These are phyloP conservation scores for Cladosporium austrohemisphaericum DNA, from an alignment of 2,329 filamentous ascomycete genomes.

Conservation along the genomic window DNA sequence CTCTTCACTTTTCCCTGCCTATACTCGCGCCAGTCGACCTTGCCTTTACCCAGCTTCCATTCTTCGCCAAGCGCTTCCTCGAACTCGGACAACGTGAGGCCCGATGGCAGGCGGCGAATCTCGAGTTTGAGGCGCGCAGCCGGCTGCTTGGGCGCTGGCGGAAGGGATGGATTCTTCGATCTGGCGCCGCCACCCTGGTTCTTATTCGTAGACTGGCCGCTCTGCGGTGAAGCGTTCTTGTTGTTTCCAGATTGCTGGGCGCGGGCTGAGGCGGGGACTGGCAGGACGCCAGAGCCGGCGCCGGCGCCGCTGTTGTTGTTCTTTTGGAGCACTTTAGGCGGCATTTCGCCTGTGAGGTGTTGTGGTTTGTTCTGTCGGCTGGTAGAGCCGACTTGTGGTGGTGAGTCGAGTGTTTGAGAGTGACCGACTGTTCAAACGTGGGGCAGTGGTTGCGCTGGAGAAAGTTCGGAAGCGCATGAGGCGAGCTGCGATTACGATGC, in stretches of 20 bases:
- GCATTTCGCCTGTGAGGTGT: too few relatives aligned
- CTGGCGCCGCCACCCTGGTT: too few relatives aligned
- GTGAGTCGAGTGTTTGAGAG: conserved; percentile 4
- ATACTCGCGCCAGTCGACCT: conserved; percentile 79
- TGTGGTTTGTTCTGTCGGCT: neutral
- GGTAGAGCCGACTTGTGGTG: neutral
- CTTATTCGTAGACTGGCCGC: too few relatives aligned
- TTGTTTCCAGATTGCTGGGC: too few relatives aligned
- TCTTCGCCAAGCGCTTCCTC: conserved; percentile 67
- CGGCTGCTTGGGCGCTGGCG: conserved; percentile 38
- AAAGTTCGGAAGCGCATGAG: neutral
- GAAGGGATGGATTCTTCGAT: too few relatives aligned
- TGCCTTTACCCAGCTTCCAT: conserved; percentile 77
- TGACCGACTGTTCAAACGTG: conserved; percentile 1
- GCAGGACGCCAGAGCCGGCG: conserved; percentile 25
- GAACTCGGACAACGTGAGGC: conserved; percentile 77
- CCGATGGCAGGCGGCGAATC: conserved; percentile 79
- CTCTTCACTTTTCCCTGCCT: conserved; percentile 75
- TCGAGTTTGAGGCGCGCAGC: conserved; percentile 75
- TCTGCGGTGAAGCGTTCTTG: too few relatives aligned
- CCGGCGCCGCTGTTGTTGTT: conserved; percentile 20
- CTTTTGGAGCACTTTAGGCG: conserved; percentile 33
- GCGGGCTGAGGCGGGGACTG: conserved; percentile 31
- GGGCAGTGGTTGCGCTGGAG: conserved; percentile 5
- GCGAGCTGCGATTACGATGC: conserved; percentile 2